Evolutionary conservation across 441 rosid species (phyloP).

Genomic region (Populus hybrid): DNA sequence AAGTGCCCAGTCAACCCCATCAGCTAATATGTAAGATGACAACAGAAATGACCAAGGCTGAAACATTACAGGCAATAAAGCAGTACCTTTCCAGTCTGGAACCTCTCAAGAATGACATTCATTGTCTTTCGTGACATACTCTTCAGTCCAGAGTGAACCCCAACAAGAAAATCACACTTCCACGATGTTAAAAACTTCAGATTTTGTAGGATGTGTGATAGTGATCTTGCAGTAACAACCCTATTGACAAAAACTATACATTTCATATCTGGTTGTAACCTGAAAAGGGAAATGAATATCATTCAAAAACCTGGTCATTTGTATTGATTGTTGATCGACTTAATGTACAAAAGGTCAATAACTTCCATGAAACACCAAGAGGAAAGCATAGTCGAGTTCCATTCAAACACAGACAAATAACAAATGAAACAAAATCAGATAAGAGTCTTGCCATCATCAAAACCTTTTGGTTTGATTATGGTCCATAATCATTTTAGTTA

Average conservation of each 20-base stretch:
- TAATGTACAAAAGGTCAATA: neutral
- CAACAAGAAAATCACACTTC: slow-evolving; percentile 93
- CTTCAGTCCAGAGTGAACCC: slow-evolving; percentile 80
- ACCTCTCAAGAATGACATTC: slow-evolving; percentile 71
- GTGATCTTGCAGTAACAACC: slow-evolving; percentile 78
- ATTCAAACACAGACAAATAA: neutral
- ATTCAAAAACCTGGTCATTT: slow-evolving; percentile 11
- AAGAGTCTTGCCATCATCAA: neutral
- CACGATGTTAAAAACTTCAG: slow-evolving; percentile 61
- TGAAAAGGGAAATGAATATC: slow-evolving; percentile 36
- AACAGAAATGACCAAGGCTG: neutral
- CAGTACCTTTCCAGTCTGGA: slow-evolving; percentile 75
- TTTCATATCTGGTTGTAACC: slow-evolving; percentile 79
- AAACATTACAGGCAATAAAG: slow-evolving; percentile 1
- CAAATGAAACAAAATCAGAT: neutral
- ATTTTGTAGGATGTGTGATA: slow-evolving; percentile 68
- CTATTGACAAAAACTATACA: slow-evolving; percentile 94
- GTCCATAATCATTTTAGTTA: neutral
- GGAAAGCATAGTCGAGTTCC: neutral
- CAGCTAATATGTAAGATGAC: neutral
- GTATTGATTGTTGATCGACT: neutral
- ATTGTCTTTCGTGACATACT: slow-evolving; percentile 73
- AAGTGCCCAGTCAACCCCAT: neutral
- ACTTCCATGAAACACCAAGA: neutral
- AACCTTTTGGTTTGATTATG: neutral